Percentiles rank a stretch among this genome's conserved stretches.
These are phyloP conservation scores for Amylocystis lapponica DNA, from an alignment of 768 basidiomycete species.

Conservation along the genomic window DNA sequence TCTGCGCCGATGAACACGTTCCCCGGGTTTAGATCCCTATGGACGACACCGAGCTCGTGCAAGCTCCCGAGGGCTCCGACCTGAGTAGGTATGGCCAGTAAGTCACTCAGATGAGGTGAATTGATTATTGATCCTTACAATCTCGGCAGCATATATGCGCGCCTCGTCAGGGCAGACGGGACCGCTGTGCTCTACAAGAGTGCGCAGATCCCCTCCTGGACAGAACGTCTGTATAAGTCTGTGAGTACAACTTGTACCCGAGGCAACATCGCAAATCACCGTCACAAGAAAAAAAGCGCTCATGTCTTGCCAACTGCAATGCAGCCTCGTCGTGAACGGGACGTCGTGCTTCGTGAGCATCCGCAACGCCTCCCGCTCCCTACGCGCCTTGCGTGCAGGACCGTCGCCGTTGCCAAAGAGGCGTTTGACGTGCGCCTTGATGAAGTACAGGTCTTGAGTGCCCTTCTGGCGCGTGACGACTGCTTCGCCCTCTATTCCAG, in stretches of 20 bases:
- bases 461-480: conserved; percentile 10
- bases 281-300: conserved; percentile 34
- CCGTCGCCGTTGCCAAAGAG: not conserved
- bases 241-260: conserved; percentile 3
- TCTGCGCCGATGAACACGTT: conserved; percentile 37
- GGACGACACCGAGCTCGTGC: conserved; percentile 41
- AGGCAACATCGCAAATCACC: conserved; percentile 22
- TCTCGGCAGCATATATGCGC: conserved; percentile 41
- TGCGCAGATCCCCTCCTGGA: conserved; percentile 8
- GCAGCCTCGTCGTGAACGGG: conserved; percentile 34
- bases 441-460: conserved; percentile 4
- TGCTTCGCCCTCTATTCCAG: conserved; percentile 7
- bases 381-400: not conserved
- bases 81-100: too few relatives aligned
- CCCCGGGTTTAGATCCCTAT: conserved; percentile 40
- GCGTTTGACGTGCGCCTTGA: conserved; percentile 12
- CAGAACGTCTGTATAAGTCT: conserved; percentile 27
- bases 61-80: conserved; percentile 37
- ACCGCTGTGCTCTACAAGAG: conserved; percentile 18
- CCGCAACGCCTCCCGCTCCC: conserved; percentile 33
- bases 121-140: conserved; percentile 30
- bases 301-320: conserved; percentile 37
- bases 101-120: not conserved
- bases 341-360: conserved; percentile 27
- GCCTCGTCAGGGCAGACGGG: conserved; percentile 31